Conservation (phyloP, 169 alveolate genomes). For the Plasmodium falciparum region DNA sequence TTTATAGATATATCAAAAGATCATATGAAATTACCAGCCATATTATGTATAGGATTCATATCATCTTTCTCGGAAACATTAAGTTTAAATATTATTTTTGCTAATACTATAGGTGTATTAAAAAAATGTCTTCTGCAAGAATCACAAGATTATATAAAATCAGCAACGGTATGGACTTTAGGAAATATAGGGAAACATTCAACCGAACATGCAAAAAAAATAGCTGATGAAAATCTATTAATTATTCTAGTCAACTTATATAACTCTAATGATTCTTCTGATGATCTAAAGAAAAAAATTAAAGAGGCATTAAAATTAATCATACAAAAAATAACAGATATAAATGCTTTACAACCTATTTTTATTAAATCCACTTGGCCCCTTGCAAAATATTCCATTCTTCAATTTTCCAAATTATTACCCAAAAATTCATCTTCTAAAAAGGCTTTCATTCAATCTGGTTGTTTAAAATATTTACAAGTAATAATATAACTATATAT, state of each 20-base stretch:
- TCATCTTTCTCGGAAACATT: slow-evolving; percentile 57
- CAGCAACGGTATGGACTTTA: slow-evolving; percentile 49
- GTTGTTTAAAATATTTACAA: slow-evolving; percentile 55
- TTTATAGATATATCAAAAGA: slow-evolving; percentile 49
- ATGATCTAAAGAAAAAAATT: slow-evolving; percentile 62
- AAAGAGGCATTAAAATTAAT: slow-evolving; percentile 31
- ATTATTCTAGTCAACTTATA: slow-evolving; percentile 60
- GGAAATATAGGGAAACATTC: slow-evolving; percentile 74
- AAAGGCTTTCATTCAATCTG: slow-evolving; percentile 61
- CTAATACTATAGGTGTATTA: slow-evolving; percentile 51
- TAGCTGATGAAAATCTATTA: slow-evolving; percentile 47
- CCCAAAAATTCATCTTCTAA: slow-evolving; percentile 52
- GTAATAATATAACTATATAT: slow-evolving; percentile 5
- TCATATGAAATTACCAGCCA: slow-evolving; percentile 46
- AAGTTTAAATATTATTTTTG: slow-evolving; percentile 63
- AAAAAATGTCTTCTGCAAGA: slow-evolving; percentile 57
- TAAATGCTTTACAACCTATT: slow-evolving; percentile 61
- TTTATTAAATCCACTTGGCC: slow-evolving; percentile 31
- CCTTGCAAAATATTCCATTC: slow-evolving; percentile 63
- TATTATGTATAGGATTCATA: slow-evolving; percentile 66
- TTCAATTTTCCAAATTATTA: slow-evolving; percentile 51
- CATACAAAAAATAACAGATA: slow-evolving; percentile 51
- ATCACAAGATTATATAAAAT: slow-evolving; percentile 58
- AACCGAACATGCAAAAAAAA: slow-evolving; percentile 57
- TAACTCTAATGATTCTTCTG: slow-evolving; percentile 60